Evolutionary conservation across 164 flowering plant species (phyloP), one percentile per base, ranked within the genome.

Genomic region (Sextonia rubra): DNA sequence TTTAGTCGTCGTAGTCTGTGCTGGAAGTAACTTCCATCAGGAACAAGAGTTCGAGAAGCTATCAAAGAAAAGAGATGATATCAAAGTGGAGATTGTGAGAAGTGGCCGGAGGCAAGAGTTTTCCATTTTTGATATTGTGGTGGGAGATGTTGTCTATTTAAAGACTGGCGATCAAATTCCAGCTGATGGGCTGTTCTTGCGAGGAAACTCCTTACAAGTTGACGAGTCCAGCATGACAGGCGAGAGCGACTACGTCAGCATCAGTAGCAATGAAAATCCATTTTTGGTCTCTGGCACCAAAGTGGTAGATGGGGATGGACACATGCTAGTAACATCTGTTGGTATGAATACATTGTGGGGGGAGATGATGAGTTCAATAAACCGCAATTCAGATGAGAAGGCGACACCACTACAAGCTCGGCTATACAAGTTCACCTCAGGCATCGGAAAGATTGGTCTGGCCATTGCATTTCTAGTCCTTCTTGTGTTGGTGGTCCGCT

Each of bases 371-470:
- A 85, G 89, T 79, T 64, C 82, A 2, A 83, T 87, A 23, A 79
- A 66, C 66, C 68, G 75, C 0, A 85, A 83, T 70, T 75, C 78
- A 11, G 32, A 67, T 20, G 89, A 88, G 69, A 74, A 77, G 47
- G n/a, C n/a, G n/a, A 90, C 95, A 0, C 95, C 92, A 23, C 65
- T 90, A 26, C 95, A 90, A 71, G 84, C 30, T 0, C 76, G 91
- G 26, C 85, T 90, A 17, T 75, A 86, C 76, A 83, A 82, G 78
- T 80, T 90, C 7, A 83, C 91, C 3, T 77, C 89, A 11, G 76
- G 80, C 0, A 82, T 90, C 5, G 89, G 89, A 15, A 85, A 85
- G 66, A 77, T 83, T 47, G 90, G 90, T 22, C 71, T 88, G 67
- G 69, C 78, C 1, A 88, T 87, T 32, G 91, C 89, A 6, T 80